These are phyloP conservation scores for Andrographis paniculata DNA, from an alignment of 305 asterid species.

Conservation along the genomic window DNA sequence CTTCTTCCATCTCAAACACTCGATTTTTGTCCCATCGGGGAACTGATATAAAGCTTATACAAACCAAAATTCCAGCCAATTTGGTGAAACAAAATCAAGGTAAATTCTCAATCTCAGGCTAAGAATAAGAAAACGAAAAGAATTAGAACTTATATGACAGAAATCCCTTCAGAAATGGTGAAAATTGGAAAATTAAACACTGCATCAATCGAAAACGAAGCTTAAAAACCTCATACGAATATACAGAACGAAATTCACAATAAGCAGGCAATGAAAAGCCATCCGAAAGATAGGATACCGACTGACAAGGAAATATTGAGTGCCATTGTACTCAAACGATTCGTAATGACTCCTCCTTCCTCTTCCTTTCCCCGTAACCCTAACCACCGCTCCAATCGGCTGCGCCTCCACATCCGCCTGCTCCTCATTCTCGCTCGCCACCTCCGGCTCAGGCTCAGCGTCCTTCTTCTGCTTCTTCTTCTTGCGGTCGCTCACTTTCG, in stretches of 20 bases:
- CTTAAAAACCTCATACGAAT: not conserved
- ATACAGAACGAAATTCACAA: not conserved
- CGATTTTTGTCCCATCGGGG: not conserved
- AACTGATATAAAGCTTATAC: too few relatives aligned
- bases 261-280: too few relatives aligned
- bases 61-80: too few relatives aligned
- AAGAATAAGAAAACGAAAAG: not conserved
- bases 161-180: too few relatives aligned
- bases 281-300: too few relatives aligned
- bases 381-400: conserved; percentile 60
- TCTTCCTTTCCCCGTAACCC: conserved; percentile 71
- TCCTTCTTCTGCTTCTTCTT: conserved; percentile 16
- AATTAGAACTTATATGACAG: too few relatives aligned
- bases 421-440: conserved; percentile 27
- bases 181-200: too few relatives aligned
- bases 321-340: conserved; percentile 63
- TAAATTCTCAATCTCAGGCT: not conserved
- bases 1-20: not conserved
- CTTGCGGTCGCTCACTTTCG: conserved; percentile 20
- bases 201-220: too few relatives aligned
- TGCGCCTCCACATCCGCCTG: conserved; percentile 41
- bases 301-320: conserved; percentile 62
- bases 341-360: conserved; percentile 38
- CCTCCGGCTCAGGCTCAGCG: conserved; percentile 25
- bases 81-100: too few relatives aligned